Conservation (phyloP, 805 yeast genomes). For the Ogataea pignaliae region DNA sequence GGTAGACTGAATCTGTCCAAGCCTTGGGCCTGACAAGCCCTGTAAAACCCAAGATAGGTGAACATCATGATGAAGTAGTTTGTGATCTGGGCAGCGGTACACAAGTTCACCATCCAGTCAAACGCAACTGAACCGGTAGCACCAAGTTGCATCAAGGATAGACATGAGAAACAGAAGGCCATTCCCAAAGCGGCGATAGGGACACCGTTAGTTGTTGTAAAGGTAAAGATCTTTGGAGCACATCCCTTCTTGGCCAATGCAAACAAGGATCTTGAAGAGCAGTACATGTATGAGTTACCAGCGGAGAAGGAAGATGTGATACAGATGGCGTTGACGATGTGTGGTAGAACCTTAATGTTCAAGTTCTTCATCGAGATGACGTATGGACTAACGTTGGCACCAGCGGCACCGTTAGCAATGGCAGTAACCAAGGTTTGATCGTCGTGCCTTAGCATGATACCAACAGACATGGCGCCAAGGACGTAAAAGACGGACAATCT, state of each 20-base stretch:
- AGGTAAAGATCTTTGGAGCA: constrained; percentile 64
- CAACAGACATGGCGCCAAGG: constrained; percentile 74
- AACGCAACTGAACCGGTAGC: constrained; percentile 24
- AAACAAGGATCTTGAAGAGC: constrained; percentile 63
- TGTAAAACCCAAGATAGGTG: constrained; percentile 59
- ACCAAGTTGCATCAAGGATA: constrained; percentile 34
- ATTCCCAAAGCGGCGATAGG: constrained; percentile 37
- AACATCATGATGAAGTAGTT: constrained; percentile 32
- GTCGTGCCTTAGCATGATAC: constrained; percentile 67
- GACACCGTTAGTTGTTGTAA: constrained; percentile 57
- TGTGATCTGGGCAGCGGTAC: constrained; percentile 27
- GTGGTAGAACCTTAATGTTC: constrained; percentile 63
- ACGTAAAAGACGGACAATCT: constrained; percentile 65
- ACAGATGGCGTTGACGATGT: constrained; percentile 73
- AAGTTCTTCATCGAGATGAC: constrained; percentile 77
- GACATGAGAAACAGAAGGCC: constrained; percentile 26
- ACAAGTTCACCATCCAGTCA: constrained; percentile 29
- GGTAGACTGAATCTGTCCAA: constrained; percentile 40
- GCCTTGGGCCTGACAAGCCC: constrained; percentile 56
- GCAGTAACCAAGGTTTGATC: constrained; percentile 59
- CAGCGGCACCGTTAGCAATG: constrained; percentile 57
- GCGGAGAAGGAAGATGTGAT: constrained; percentile 76
- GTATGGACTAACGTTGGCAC: constrained; percentile 78
- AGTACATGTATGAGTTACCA: constrained; percentile 75
- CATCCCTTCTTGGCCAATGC: constrained; percentile 68